Evolutionary conservation across 73 alveolate species (phyloP).

Genomic region (Paramecium sexaurelia): DNA sequence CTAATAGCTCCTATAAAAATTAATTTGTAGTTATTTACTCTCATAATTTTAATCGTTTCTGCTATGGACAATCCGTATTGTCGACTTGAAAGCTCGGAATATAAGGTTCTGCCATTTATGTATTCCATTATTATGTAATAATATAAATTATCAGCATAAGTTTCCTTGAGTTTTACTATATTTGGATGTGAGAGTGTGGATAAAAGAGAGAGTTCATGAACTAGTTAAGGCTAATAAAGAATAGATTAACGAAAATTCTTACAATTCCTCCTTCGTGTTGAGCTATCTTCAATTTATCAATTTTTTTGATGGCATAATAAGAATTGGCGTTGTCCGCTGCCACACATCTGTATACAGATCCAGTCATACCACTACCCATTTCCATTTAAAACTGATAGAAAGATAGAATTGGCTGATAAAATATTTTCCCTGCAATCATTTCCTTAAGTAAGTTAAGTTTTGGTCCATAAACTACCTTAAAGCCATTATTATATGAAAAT

Average conservation of each 20-base stretch:
- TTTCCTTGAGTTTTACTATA: conserved; percentile 53
- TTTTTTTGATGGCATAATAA: conserved; percentile 14
- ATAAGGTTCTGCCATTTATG: conserved; percentile 21
- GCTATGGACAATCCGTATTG: background rate
- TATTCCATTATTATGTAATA: conserved; percentile 47
- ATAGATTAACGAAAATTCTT: background rate
- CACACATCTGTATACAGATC: conserved; percentile 40
- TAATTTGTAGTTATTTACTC: background rate
- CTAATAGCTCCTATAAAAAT: background rate
- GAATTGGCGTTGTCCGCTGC: background rate
- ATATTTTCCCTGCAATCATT: conserved; percentile 52
- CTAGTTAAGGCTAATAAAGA: conserved; percentile 20
- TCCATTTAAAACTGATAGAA: conserved; percentile 39
- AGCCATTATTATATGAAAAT: background rate
- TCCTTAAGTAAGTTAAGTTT: conserved; percentile 27
- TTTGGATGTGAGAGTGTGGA: background rate
- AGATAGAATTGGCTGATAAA: conserved; percentile 7
- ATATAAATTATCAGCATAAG: background rate
- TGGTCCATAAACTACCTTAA: background rate
- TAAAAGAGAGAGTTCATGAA: conserved; percentile 28
- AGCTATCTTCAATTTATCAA: conserved; percentile 24
- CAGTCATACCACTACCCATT: conserved; percentile 44
- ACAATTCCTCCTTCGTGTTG: conserved; percentile 51
- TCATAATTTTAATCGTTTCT: conserved; percentile 26
- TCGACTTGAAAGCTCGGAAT: background rate